phyloP scores from a whole-genome alignment of 2,329 filamentous ascomycete species.

The Dactylellina sp. region DNA sequence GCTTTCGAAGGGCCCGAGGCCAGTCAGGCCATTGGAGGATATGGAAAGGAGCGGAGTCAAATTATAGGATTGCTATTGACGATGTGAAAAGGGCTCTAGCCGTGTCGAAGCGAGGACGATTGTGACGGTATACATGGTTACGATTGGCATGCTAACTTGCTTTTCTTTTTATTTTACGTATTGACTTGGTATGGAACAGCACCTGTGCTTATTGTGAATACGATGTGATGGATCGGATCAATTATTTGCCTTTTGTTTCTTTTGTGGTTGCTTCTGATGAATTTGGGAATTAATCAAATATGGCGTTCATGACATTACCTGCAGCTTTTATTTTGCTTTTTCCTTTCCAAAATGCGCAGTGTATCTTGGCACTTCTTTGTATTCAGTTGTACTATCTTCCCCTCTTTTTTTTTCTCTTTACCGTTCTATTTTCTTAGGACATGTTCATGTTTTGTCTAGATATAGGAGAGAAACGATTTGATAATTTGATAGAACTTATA shows the following conservation, averaged over 20 bases:
- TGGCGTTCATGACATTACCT: no score
- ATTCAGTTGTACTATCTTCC: no score
- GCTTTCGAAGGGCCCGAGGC: constrained; percentile 77
- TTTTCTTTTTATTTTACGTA: neutral
- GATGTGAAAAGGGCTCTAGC: neutral
- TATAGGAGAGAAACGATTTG: no score
- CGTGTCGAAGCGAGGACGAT: neutral
- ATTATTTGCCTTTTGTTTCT: neutral
- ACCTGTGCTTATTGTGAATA: neutral
- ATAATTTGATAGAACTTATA: no score
- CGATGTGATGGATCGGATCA: no score
- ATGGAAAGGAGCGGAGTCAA: constrained; percentile 89
- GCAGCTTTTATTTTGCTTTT: neutral
- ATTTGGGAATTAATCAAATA: no score
- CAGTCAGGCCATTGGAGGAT: constrained; percentile 80
- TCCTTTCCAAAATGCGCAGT: no score
- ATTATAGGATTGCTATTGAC: constrained; percentile 67
- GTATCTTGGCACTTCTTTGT: neutral
- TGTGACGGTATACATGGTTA: constrained; percentile 15
- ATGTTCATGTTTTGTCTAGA: neutral
- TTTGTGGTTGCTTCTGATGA: neutral
- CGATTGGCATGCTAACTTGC: constrained; percentile 3
- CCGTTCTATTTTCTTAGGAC: neutral
- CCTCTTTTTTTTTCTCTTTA: neutral
- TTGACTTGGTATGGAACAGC: neutral